Percentiles rank a stretch among this genome's conserved stretches.
phyloP scores from a whole-genome alignment of 768 basidiomycete genomes.

The Filobasidium floriforme region DNA sequence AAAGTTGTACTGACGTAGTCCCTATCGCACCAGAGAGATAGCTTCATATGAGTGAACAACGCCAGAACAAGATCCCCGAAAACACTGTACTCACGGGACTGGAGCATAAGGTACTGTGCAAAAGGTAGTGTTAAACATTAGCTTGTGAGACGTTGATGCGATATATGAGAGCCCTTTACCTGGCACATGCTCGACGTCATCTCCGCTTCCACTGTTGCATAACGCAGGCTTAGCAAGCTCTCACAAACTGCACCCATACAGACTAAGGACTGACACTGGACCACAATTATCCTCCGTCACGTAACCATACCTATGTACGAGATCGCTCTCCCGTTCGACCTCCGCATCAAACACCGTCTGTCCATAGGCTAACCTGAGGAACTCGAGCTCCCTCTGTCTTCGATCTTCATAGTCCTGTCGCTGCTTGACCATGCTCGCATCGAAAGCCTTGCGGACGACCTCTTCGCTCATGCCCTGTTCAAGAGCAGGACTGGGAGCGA shows the following conservation, averaged over 20 bases:
- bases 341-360: constrained; percentile 13
- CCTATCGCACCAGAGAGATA: constrained; percentile 16
- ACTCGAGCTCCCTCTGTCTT: not conserved
- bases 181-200: constrained; percentile 42
- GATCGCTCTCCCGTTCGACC: not conserved
- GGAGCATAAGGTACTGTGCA: constrained; percentile 26
- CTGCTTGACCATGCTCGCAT: not conserved
- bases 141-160: too few species aligned
- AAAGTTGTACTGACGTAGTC: constrained; percentile 36
- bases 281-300: constrained; percentile 20
- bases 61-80: too few species aligned
- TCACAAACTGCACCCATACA: constrained; percentile 33
- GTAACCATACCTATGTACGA: constrained; percentile 18
- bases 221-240: constrained; percentile 23
- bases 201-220: constrained; percentile 29
- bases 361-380: not conserved
- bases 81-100: constrained; percentile 27
- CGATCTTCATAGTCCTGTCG: not conserved
- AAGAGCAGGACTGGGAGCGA: not conserved
- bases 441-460: not conserved
- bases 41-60: too few species aligned
- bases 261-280: constrained; percentile 16
- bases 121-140: not conserved
- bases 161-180: too few species aligned
- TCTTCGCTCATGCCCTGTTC: not conserved